These are phyloP conservation scores for Pseudocercospora macadamiae DNA, from an alignment of 2,329 filamentous ascomycete species.

Conservation along the genomic window DNA sequence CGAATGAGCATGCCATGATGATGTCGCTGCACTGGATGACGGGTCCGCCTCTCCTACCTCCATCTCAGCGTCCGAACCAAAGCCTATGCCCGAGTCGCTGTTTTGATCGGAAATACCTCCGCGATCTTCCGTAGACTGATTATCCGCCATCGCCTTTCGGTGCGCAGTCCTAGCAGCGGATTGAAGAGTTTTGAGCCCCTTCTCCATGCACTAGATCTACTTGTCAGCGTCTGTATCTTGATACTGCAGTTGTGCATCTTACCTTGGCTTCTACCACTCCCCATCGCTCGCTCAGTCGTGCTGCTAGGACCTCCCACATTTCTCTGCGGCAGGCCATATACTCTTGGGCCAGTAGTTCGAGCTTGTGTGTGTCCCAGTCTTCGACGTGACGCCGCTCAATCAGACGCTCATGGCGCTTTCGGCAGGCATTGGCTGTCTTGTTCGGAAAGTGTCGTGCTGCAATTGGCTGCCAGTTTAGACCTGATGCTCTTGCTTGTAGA, in stretches of 20 bases:
- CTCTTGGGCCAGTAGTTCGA: slow-evolving; percentile 73
- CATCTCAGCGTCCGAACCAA: slow-evolving; percentile 52
- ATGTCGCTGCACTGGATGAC: slow-evolving; percentile 26
- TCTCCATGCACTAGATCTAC: slow-evolving; percentile 71
- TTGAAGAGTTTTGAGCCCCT: slow-evolving; percentile 79
- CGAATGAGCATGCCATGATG: slow-evolving; percentile 31
- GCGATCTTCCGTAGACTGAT: slow-evolving; percentile 29
- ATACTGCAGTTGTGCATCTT: slow-evolving; percentile 51
- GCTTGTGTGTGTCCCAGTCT: slow-evolving; percentile 76
- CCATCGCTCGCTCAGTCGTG: slow-evolving; percentile 60
- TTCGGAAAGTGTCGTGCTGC: slow-evolving; percentile 73
- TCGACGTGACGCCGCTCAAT: slow-evolving; percentile 74
- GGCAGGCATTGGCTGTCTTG: slow-evolving; percentile 81
- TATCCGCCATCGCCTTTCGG: slow-evolving; percentile 61
- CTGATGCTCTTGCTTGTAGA: slow-evolving; percentile 70
- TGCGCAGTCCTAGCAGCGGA: slow-evolving; percentile 67
- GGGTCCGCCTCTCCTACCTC: slow-evolving; percentile 32
- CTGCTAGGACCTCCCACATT: slow-evolving; percentile 77
- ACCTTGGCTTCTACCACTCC: slow-evolving; percentile 80
- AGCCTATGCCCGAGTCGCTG: slow-evolving; percentile 72
- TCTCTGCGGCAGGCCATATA: slow-evolving; percentile 80
- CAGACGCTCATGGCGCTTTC: slow-evolving; percentile 83
- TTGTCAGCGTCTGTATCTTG: slow-evolving; percentile 14
- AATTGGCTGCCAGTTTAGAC: slow-evolving; percentile 83
- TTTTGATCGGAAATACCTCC: slow-evolving; percentile 48